Conservation (phyloP, 176 grass and related monocot species). For the Chloris gayana region DNA sequence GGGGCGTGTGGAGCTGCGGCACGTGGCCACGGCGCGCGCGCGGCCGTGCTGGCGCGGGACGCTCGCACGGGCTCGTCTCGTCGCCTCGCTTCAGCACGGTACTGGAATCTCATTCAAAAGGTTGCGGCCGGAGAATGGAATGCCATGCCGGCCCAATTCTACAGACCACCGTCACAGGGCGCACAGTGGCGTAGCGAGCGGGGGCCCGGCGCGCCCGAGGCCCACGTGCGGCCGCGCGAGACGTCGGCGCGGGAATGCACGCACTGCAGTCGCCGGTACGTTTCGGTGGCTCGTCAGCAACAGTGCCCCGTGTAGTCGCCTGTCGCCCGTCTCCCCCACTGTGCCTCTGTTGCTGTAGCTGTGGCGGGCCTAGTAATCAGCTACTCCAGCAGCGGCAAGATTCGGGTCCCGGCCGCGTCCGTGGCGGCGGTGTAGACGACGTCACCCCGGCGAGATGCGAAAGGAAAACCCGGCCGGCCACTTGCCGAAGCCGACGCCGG, state of each 20-base stretch:
- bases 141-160: conserved; percentile 14
- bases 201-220: no score
- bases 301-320: conserved; percentile 33
- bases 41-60: no score
- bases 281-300: conserved; percentile 34
- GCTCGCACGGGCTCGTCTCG: no score
- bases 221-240: no score
- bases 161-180: conserved; percentile 23
- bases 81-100: no score
- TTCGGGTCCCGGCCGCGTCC: no score
- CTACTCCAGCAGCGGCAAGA: background rate
- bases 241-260: no score
- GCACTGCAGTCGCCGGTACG: conserved; percentile 26
- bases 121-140: background rate
- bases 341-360: conserved; percentile 28
- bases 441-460: conserved; percentile 20
- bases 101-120: no score
- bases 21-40: no score
- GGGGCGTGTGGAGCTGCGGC: no score
- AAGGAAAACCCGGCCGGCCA: background rate
- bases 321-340: background rate
- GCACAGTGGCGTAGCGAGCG: conserved; percentile 26
- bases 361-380: no score
- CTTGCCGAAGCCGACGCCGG: conserved; percentile 17
- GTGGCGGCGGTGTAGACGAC: conserved; percentile 5